Evolutionary conservation across 169 alveolate genomes (phyloP).

Genomic region (Perkinsus marinus): DNA sequence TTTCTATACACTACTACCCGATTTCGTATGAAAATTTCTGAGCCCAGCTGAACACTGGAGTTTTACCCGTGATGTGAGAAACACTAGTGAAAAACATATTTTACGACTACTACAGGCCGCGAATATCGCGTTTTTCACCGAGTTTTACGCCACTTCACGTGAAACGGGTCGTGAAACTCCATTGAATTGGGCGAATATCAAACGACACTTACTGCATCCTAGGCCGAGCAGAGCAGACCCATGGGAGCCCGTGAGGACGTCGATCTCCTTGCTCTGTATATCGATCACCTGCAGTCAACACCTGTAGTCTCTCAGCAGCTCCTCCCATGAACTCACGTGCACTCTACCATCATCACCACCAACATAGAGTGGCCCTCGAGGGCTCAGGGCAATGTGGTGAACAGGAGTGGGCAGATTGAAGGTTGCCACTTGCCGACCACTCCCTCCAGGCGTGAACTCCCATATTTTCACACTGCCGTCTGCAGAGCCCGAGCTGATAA

Average conservation of each 20-base stretch:
- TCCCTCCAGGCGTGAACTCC: background rate
- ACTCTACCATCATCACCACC: background rate
- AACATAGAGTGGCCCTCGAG: background rate
- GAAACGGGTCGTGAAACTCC: too few relatives aligned
- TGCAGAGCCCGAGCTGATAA: background rate
- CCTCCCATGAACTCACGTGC: background rate
- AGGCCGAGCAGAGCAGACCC: background rate
- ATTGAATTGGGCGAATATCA: too few relatives aligned
- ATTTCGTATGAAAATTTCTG: too few relatives aligned
- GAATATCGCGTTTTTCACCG: too few relatives aligned
- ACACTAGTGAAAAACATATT: too few relatives aligned
- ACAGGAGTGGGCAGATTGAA: background rate
- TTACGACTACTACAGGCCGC: too few relatives aligned
- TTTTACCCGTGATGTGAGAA: too few relatives aligned
- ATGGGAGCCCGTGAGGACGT: background rate
- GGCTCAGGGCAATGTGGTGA: background rate
- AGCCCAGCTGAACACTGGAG: too few relatives aligned
- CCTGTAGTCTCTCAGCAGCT: background rate
- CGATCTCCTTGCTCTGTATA: background rate
- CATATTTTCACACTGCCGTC: background rate
- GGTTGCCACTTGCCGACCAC: background rate
- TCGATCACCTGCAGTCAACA: background rate
- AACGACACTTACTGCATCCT: background rate
- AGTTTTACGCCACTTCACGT: too few relatives aligned
- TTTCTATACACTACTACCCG: too few relatives aligned